Evolutionary conservation across 2,329 filamentous ascomycete genomes (phyloP).

Genomic region (Emydomyces testavorans): DNA sequence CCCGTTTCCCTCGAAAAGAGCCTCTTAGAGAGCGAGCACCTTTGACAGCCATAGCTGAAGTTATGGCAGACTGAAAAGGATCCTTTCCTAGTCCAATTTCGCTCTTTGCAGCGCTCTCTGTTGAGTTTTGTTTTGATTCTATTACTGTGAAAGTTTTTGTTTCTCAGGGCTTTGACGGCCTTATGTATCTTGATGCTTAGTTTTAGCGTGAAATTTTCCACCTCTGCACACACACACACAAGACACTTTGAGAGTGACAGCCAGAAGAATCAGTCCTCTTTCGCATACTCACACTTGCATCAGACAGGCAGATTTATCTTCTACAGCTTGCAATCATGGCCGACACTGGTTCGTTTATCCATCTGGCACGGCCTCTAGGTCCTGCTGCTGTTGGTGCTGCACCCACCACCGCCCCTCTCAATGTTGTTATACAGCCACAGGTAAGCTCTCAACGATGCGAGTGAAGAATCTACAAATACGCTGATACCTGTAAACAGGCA

Average conservation of each 20-base stretch:
- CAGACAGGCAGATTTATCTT: constrained; percentile 16
- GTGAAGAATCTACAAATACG: neutral
- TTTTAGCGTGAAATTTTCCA: constrained; percentile 40
- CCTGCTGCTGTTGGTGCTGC: constrained; percentile 67
- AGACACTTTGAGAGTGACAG: constrained; percentile 5
- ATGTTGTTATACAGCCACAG: constrained; percentile 90
- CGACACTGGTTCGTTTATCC: constrained; percentile 74
- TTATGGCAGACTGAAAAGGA: constrained; percentile 7
- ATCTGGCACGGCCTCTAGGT: constrained; percentile 84
- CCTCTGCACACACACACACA: constrained; percentile 19
- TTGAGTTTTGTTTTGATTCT: constrained; percentile 16
- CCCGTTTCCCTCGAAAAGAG: constrained; percentile 4
- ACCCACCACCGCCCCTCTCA: constrained; percentile 79
- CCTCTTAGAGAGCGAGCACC: neutral
- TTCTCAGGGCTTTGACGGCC: constrained; percentile 17
- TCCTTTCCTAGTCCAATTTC: too few relatives aligned
- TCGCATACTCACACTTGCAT: neutral
- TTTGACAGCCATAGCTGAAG: neutral
- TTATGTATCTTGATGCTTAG: too few relatives aligned
- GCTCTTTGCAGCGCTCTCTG: too few relatives aligned
- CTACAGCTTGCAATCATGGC: constrained; percentile 55
- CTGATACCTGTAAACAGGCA: constrained; percentile 35
- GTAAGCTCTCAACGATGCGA: constrained; percentile 39
- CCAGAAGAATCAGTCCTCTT: neutral
- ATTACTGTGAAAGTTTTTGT: too few relatives aligned